phyloP scores from a whole-genome alignment of 345 rosid species.

The Iberis pinnata region DNA sequence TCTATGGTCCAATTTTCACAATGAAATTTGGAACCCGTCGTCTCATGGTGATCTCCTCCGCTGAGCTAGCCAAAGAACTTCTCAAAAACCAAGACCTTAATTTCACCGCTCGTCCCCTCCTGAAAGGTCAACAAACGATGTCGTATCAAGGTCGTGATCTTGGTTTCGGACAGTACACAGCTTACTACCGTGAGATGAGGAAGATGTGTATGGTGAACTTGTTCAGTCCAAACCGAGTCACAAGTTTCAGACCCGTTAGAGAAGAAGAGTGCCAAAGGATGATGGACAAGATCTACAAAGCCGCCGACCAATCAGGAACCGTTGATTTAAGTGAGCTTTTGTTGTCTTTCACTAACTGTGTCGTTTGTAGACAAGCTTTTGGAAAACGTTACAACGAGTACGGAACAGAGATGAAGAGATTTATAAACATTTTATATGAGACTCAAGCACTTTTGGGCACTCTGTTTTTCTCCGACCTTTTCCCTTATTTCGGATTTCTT shows the following conservation, averaged over 20 bases:
- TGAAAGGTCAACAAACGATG: constrained; percentile 30
- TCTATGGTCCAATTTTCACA: constrained; percentile 24
- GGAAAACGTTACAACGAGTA: constrained; percentile 37
- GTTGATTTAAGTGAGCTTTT: constrained; percentile 27
- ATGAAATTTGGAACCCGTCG: constrained; percentile 22
- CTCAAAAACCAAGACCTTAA: constrained; percentile 26
- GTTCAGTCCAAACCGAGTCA: constrained; percentile 29
- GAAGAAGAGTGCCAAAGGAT: constrained; percentile 28
- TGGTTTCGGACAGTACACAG: constrained; percentile 29
- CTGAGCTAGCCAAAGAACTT: constrained; percentile 22
- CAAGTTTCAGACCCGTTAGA: constrained; percentile 28
- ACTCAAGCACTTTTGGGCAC: constrained; percentile 30
- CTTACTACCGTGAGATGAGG: constrained; percentile 31
- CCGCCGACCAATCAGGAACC: constrained; percentile 24
- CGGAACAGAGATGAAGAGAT: constrained; percentile 31
- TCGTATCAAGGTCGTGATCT: constrained; percentile 31
- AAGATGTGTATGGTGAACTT: constrained; percentile 31
- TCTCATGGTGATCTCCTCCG: constrained; percentile 23
- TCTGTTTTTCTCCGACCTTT: constrained; percentile 35
- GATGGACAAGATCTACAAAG: constrained; percentile 30
- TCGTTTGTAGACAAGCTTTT: constrained; percentile 32
- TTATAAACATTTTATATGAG: constrained; percentile 29
- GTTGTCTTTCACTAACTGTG: constrained; percentile 28
- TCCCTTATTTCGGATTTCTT: constrained; percentile 33
- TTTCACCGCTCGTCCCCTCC: constrained; percentile 26